phyloP scores from a whole-genome alignment of 2,329 filamentous ascomycete genomes.

The Proliferodiscus dingleyae region DNA sequence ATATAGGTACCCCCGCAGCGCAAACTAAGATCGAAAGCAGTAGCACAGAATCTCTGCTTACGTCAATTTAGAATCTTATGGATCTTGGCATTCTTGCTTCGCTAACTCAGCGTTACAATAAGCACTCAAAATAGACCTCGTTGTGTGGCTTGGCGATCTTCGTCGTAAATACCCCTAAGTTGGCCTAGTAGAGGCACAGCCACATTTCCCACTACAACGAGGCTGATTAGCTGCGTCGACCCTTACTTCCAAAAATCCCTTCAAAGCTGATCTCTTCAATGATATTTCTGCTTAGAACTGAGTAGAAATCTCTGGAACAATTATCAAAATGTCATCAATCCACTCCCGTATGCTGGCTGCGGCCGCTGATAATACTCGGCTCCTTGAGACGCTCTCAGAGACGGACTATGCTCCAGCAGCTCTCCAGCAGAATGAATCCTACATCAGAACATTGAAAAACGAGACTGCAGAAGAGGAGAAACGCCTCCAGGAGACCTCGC shows the following conservation, averaged over 20 bases:
- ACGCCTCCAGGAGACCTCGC: constrained; percentile 37
- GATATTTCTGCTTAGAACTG: too few relatives aligned
- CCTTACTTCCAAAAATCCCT: neutral
- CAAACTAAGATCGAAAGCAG: too few relatives aligned
- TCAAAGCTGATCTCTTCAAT: too few relatives aligned
- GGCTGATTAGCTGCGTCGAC: neutral
- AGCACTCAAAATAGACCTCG: too few relatives aligned
- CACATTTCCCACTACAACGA: neutral
- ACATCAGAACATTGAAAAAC: constrained; percentile 41
- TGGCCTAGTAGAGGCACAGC: constrained; percentile 3
- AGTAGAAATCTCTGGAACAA: too few relatives aligned
- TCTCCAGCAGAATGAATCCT: constrained; percentile 41
- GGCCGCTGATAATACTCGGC: constrained; percentile 37
- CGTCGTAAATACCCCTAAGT: neutral
- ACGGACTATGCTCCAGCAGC: constrained; percentile 45
- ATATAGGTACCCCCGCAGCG: too few relatives aligned
- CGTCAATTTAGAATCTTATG: too few relatives aligned
- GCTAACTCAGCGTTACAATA: too few relatives aligned
- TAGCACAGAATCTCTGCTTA: too few relatives aligned
- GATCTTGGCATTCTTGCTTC: too few relatives aligned
- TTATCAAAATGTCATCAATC: constrained; percentile 11
- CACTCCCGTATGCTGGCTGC: constrained; percentile 36
- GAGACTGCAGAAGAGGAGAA: constrained; percentile 36
- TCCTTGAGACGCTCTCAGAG: constrained; percentile 42
- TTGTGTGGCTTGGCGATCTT: too few relatives aligned